phyloP scores from a whole-genome alignment of 2,329 filamentous ascomycete species.

The Leptographium lundbergii region DNA sequence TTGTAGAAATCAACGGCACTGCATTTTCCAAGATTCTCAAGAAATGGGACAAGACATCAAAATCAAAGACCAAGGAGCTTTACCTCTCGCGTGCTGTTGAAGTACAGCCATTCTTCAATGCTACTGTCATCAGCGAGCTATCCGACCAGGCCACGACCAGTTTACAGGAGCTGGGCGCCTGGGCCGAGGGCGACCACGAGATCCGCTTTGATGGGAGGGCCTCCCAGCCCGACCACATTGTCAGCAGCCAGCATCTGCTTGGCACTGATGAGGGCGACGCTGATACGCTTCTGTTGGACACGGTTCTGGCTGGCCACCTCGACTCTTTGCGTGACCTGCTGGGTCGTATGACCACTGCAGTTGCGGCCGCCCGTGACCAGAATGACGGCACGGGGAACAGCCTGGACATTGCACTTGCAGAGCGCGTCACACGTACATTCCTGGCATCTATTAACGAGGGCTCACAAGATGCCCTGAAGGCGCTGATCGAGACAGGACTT shows the following conservation, averaged over 20 bases:
- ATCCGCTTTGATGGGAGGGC: slow-evolving; percentile 57
- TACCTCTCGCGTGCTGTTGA: slow-evolving; percentile 94
- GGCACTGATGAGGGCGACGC: slow-evolving; percentile 81
- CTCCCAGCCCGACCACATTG: slow-evolving; percentile 40
- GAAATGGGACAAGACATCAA: slow-evolving; percentile 99
- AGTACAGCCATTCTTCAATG: slow-evolving; percentile 96
- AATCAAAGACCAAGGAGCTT: slow-evolving; percentile 95
- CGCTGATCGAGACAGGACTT: slow-evolving; percentile 66
- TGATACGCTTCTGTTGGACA: slow-evolving; percentile 78
- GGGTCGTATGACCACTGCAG: slow-evolving; percentile 49
- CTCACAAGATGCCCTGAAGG: slow-evolving; percentile 59
- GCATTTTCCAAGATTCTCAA: slow-evolving; percentile 98
- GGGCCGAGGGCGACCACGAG: slow-evolving; percentile 83
- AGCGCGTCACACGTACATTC: slow-evolving; percentile 81
- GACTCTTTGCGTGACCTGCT: slow-evolving; percentile 70
- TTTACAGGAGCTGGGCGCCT: slow-evolving; percentile 84
- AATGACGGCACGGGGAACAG: slow-evolving; percentile 18
- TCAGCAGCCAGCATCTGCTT: slow-evolving; percentile 51
- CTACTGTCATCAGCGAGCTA: slow-evolving; percentile 88
- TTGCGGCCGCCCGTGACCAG: slow-evolving; percentile 37
- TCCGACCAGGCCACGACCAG: slow-evolving; percentile 97
- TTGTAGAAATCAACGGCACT: slow-evolving; percentile 95
- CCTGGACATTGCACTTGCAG: slow-evolving; percentile 44
- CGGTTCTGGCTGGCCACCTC: slow-evolving; percentile 69
- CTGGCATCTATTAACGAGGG: slow-evolving; percentile 81